Conservation (phyloP, 768 basidiomycete species). For the Suillus clintonianus region DNA sequence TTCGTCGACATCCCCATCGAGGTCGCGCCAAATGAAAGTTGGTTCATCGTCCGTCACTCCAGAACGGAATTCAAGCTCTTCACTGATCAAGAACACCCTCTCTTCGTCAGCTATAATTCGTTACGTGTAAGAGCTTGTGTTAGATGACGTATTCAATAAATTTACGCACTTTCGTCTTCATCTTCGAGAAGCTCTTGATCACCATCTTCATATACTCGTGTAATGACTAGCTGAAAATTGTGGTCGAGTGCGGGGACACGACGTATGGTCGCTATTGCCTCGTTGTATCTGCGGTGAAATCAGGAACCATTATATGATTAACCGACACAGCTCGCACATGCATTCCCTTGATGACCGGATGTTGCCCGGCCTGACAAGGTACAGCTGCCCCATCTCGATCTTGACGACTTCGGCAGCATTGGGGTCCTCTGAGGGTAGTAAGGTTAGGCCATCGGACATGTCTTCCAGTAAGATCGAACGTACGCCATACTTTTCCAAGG, state of each 20-base stretch:
- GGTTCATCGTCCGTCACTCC: slow-evolving; percentile 75
- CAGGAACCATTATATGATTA: slow-evolving; percentile 2
- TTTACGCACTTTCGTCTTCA: slow-evolving; percentile 77
- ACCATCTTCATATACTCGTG: slow-evolving; percentile 96
- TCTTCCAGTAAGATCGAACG: slow-evolving; percentile 38
- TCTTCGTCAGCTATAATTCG: slow-evolving; percentile 81
- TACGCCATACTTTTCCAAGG: slow-evolving; percentile 93
- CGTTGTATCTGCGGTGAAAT: slow-evolving; percentile 71
- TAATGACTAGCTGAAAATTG: slow-evolving; percentile 90
- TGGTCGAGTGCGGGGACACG: slow-evolving; percentile 75
- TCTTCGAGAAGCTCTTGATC: slow-evolving; percentile 95
- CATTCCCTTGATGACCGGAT: slow-evolving; percentile 93
- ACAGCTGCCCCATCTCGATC: slow-evolving; percentile 89
- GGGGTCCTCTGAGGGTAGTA: slow-evolving; percentile 69
- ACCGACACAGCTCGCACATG: slow-evolving; percentile 66
- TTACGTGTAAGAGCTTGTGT: slow-evolving; percentile 7
- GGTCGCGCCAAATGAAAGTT: slow-evolving; percentile 89
- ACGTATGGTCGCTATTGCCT: slow-evolving; percentile 93
- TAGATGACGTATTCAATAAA: neutral
- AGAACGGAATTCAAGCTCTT: slow-evolving; percentile 84
- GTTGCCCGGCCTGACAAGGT: slow-evolving; percentile 87
- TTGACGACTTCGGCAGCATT: slow-evolving; percentile 95
- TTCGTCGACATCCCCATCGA: slow-evolving; percentile 90
- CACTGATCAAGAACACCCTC: slow-evolving; percentile 86
- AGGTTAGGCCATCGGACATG: slow-evolving; percentile 24